A percentile compares a stretch with the other conserved stretches of the same genome.
These are phyloP conservation scores for Oryza longistaminata DNA, from an alignment of 176 grass and related monocot genomes.

Conservation along the genomic window DNA sequence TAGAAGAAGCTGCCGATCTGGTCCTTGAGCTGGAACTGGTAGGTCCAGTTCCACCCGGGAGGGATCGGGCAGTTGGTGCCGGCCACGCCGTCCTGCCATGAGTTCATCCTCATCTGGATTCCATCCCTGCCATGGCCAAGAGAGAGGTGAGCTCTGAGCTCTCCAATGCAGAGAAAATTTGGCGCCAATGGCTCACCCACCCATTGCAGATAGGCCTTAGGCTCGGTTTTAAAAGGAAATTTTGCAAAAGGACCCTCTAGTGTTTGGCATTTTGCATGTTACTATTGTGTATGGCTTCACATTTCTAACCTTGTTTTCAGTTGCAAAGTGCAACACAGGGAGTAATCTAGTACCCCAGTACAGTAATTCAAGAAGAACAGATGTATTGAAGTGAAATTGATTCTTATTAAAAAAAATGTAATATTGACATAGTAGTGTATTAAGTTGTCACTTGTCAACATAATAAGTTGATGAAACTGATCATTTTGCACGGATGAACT, in stretches of 20 bases:
- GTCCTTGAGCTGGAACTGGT: constrained; percentile 96
- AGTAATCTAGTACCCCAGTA: too few species aligned
- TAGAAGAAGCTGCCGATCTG: constrained; percentile 98
- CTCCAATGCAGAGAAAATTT: constrained; percentile 21
- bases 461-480: too few species aligned
- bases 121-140: constrained; percentile 63
- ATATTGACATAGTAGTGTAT: too few species aligned
- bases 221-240: not conserved
- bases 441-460: too few species aligned
- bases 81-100: constrained; percentile 88
- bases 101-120: constrained; percentile 83
- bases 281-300: not conserved
- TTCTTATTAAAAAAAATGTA: not conserved
- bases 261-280: constrained; percentile 1
- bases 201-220: not conserved
- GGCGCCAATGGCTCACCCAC: constrained; percentile 11
- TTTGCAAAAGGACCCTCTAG: not conserved
- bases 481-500: not conserved
- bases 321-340: not conserved
- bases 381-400: not conserved
- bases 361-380: not conserved
- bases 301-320: not conserved
- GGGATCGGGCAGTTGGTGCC: constrained; percentile 96
- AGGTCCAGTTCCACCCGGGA: constrained; percentile 94
- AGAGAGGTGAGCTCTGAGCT: constrained; percentile 7